These are phyloP conservation scores for Cryptomeria japonica DNA, from an alignment of 75 land plant species.

Conservation along the genomic window DNA sequence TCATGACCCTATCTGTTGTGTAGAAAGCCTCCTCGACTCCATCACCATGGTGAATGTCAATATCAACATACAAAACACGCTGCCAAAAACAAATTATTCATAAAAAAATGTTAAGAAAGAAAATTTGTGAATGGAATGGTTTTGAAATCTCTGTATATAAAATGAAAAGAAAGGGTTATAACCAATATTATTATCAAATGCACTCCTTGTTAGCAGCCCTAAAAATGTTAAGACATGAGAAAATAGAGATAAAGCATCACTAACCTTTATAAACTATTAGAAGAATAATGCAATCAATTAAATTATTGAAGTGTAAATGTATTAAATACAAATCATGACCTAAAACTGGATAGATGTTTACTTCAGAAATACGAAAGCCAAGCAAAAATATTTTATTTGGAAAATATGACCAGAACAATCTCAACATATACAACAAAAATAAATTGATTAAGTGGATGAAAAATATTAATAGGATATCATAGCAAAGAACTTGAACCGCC, in stretches of 20 bases:
- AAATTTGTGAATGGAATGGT: not conserved
- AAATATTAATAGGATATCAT: not conserved
- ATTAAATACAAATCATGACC: not conserved
- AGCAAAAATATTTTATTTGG: not conserved
- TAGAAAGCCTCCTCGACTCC: slow-evolving; percentile 88
- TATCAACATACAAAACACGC: slow-evolving; percentile 83
- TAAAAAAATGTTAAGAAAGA: not conserved
- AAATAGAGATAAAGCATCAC: not conserved
- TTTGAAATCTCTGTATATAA: not conserved
- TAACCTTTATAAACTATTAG: not conserved
- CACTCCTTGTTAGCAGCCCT: not conserved
- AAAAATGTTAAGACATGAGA: not conserved
- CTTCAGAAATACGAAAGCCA: not conserved
- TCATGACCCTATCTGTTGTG: slow-evolving; percentile 83
- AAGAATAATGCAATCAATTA: not conserved
- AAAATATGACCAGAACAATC: not conserved
- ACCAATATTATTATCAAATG: not conserved
- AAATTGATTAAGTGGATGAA: not conserved
- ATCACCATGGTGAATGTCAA: slow-evolving; percentile 91
- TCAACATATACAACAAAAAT: not conserved
- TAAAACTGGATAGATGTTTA: not conserved
- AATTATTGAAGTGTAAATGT: not conserved
- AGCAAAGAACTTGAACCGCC: not conserved
- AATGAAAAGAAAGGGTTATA: not conserved
- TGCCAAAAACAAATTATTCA: slow-evolving; percentile 24